Base-by-base conservation (phyloP, 2,329 filamentous ascomycete species). In the Aspergillus fumigatus region DNA sequence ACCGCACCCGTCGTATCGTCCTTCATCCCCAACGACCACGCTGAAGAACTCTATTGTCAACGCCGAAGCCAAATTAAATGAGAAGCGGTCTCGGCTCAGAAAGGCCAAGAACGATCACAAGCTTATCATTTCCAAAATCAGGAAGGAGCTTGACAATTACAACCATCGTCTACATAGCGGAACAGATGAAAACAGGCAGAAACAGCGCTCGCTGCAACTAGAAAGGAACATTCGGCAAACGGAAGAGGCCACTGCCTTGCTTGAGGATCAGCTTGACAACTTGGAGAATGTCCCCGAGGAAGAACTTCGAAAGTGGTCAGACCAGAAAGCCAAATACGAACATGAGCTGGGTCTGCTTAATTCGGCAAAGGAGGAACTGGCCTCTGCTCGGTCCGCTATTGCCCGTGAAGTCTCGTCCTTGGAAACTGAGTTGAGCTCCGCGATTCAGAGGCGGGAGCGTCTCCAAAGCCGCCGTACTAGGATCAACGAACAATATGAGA, bases 31-130 rank as follows among this genome's bases (percentile, higher is more conserved):
- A 17, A 82, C 81, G 14, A 86, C 85, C 17, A 87, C 85, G 1
- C 74, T 88, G 51, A 85, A 82, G 68, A 86, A 86, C 58, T 87
- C 85, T 7, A 85, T 88, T 53, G 75, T 81, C 59, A 83, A 84
- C 41, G 83, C 83, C 41, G 84, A 87, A 66, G 76, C 79, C 52
- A 85, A 84, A 65, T 72, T 86, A 26, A 80, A 80, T 58, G 84
- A 87, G 59, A 79, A 80, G 55, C 81, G 83, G 51, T 80, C 82
- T 62, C 81, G 82, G 48, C 71, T 84, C 53, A 84, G 83, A 69
- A 82, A 83, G 64, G 79, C 78, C 56, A 84, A 83, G 63, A 84
- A 82, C 64, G 84, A 87, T 53, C 84, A 87, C 69, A 84, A 85
- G 67, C 76, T 80, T 56, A 76, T 79, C 25, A 74, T 84, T 57